phyloP scores from a whole-genome alignment of 2,329 filamentous ascomycete genomes.

The Fusarium brevicatenulatum region DNA sequence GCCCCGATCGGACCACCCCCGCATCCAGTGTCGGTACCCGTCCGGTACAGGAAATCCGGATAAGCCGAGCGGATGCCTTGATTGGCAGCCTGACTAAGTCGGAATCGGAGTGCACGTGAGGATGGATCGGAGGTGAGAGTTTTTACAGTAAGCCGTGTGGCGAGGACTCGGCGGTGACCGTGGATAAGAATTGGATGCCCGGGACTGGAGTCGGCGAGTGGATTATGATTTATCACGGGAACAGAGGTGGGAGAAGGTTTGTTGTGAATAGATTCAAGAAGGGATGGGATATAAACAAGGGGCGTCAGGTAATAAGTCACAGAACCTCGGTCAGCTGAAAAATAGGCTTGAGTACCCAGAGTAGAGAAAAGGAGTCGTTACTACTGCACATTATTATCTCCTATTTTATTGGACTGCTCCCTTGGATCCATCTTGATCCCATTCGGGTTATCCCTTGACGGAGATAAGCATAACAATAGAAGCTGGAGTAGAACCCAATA shows the following conservation, averaged over 20 bases:
- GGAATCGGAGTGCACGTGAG: constrained; percentile 20
- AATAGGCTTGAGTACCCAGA: neutral
- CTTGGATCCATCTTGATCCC: neutral
- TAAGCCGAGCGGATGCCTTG: constrained; percentile 18
- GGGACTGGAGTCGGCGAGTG: neutral
- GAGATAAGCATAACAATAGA: neutral
- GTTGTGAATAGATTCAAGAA: neutral
- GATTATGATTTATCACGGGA: neutral
- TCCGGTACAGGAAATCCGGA: constrained; percentile 8
- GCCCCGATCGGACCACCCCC: constrained; percentile 12
- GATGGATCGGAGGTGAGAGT: neutral
- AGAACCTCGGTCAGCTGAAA: neutral
- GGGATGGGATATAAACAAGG: neutral
- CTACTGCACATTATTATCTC: neutral
- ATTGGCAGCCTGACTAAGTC: neutral
- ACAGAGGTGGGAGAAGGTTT: neutral
- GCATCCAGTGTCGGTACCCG: neutral
- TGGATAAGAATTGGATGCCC: neutral
- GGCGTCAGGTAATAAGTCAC: too few species aligned
- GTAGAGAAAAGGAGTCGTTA: neutral
- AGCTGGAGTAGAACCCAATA: neutral
- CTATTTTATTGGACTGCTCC: neutral
- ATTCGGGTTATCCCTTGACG: neutral
- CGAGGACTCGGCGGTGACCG: constrained; percentile 12
- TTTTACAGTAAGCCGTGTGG: constrained; percentile 16